Evolutionary conservation across 1,284 basidiomycete species (phyloP), one percentile per base, ranked within the genome.

Genomic region (Anthracocystis walkeri): DNA sequence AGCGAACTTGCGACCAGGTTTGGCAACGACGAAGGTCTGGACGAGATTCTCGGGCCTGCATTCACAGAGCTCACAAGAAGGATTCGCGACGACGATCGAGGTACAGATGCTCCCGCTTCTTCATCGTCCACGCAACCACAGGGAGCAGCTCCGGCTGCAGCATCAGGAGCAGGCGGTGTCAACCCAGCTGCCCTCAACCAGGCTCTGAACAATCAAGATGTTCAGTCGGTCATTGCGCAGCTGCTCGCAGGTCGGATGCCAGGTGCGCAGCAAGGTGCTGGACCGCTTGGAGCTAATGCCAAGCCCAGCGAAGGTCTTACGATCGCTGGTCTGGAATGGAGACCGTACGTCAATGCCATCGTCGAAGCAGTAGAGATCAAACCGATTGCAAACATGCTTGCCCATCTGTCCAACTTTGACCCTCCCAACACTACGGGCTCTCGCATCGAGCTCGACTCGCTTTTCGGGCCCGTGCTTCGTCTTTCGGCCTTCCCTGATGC

Each of bases 341-440:
- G 94, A n/a, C 90, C 91, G 33, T 91, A 95, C 41, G 86, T 96
- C 21, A 89, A 90, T 50, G 95, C 94, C 1, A 83, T 98, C 52
- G 92, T 93, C 76, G 90, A 90, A 5, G 88, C 97, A 18, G 90
- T 92, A 2, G 90, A 91, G 69, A 88, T 93, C 83, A 97, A 97
- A 87, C 87, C 89, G 38, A 91, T 98, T 63, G 95, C 95, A 6
- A 86, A 88, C 23, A 77, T 66, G 81, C 90, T 93, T 58, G 90
- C 91, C 10, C 87, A 89, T 66, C 88, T 93, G 87, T 87, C 89
- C 40, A 89, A 90, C 63, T 94, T 92, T 90, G 91, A 89, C 76
- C 92, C 92, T 27, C 68, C 82, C 8, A 81, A 87, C 75, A 89
- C 89, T 21, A 89, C 88, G 4, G 89, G 91, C 3, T 84, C 88